Evolutionary conservation across 1,139 yeast species (phyloP).

Genomic region (Debaryomyces subglobosus): DNA sequence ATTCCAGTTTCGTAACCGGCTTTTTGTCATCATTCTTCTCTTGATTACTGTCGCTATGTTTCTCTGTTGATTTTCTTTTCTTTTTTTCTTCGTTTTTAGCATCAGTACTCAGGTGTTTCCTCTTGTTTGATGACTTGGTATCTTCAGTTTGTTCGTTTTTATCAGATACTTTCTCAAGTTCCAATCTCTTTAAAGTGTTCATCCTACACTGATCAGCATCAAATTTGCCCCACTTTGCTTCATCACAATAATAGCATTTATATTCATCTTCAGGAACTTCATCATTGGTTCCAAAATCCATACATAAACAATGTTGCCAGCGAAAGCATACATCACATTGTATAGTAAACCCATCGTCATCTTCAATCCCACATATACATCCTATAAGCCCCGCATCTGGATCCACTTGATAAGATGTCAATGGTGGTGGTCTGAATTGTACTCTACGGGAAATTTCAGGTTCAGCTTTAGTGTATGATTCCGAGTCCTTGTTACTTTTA

Average conservation of each 20-base stretch:
- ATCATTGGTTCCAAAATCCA: constrained; percentile 70
- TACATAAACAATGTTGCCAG: constrained; percentile 94
- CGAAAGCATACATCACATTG: constrained; percentile 91
- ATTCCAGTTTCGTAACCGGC: constrained; percentile 9
- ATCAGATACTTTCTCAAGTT: constrained; percentile 24
- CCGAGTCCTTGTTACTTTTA: background rate
- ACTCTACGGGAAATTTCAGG: background rate
- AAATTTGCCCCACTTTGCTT: constrained; percentile 53
- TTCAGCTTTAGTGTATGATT: background rate
- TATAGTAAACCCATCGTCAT: constrained; percentile 93
- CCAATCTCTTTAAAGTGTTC: constrained; percentile 40
- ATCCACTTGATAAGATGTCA: constrained; percentile 58
- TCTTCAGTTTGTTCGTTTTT: constrained; percentile 10
- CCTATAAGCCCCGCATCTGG: constrained; percentile 86
- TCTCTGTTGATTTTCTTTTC: constrained; percentile 11
- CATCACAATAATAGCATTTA: constrained; percentile 78
- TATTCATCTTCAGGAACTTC: constrained; percentile 82
- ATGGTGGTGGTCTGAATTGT: constrained; percentile 30
- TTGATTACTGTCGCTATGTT: constrained; percentile 4
- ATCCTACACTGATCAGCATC: constrained; percentile 42
- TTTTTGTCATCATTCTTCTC: constrained; percentile 9
- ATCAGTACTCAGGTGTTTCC: constrained; percentile 35
- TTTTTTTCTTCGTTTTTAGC: constrained; percentile 15
- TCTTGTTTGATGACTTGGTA: constrained; percentile 18
- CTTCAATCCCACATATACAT: constrained; percentile 85